Conservation (phyloP, 805 yeast species). For the Saturnispora serradocipensis region DNA sequence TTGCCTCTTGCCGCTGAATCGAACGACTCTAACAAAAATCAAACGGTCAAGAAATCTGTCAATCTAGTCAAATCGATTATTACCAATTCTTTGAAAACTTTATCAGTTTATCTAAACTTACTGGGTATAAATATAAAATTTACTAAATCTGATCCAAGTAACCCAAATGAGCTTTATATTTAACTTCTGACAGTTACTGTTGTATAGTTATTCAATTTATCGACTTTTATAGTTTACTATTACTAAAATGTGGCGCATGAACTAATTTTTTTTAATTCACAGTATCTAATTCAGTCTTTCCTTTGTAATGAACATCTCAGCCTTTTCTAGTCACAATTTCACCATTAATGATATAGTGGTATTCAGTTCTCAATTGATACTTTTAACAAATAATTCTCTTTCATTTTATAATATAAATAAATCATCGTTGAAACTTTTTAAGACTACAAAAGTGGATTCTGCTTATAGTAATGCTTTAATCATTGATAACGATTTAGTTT, state of each 20-base stretch:
- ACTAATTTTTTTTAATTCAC: background rate
- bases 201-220: background rate
- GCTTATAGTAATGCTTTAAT: background rate
- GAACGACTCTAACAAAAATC: slow-evolving; percentile 13
- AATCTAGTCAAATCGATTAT: slow-evolving; percentile 66
- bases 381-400: background rate
- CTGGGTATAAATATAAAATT: slow-evolving; percentile 49
- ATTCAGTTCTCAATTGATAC: background rate
- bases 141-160: slow-evolving; percentile 12
- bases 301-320: background rate
- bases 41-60: slow-evolving; percentile 34
- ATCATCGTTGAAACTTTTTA: background rate
- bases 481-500: background rate
- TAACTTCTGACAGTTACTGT: slow-evolving; percentile 5
- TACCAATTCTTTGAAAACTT: slow-evolving; percentile 38
- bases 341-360: background rate
- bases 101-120: slow-evolving; percentile 39
- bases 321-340: background rate
- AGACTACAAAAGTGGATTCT: background rate
- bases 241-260: background rate
- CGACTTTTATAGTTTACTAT: background rate
- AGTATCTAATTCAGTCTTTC: too few species aligned
- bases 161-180: slow-evolving; percentile 25
- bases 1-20: slow-evolving; percentile 45
- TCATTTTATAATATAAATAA: background rate